Base-by-base conservation (phyloP, 176 grass and related monocot genomes). In the Thalia dealbata region DNA sequence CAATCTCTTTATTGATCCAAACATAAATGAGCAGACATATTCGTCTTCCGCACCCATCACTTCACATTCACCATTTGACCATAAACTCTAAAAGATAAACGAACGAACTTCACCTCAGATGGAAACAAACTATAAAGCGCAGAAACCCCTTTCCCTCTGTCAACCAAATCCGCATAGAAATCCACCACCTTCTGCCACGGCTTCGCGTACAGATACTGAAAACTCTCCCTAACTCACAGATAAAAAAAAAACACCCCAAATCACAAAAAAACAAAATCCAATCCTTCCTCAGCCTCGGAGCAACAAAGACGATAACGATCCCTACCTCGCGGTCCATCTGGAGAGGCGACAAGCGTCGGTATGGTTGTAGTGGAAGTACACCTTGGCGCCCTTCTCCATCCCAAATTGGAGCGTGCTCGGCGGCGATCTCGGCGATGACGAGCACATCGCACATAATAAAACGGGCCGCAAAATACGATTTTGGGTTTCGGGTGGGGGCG, bases 131-230 rank as follows among this genome's bases (percentile, higher is more conserved):
- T 75, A 42, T 74, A 82, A 3, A 92, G 87, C 8, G 84, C 81
- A 3, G 45, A 64, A 3, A 83, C 76, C 3, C 87, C 87, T 22
- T 71, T 72, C 7, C 87, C 87, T 27, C 73, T 11, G 66, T 69
- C 45, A 46, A 92, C 90, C 62, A 91, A 85, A 52, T 77, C 55
- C 38, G 79, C 83, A 62, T 97, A 97, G 77, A 92, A 97, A 35
- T 88, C 80, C 13, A 88, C 79, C 73, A 92, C 87, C 78, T 73
- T 86, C 68, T 77, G 86, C 90, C 90, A 97, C 24, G 80, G 90
- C 74, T 76, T 82, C 51, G 46, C 76, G 56, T 92, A 75, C 90
- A 91, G 88, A 81, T 88, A 92, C 59, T 85, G 80, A 21, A 82
- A 93, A 81, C 90, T 91, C 75, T 97, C 95, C 83, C 90, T 97